Percentiles rank a stretch among this genome's conserved stretches.
Evolutionary conservation across 345 rosid genomes (phyloP).

Genomic region (Reutealis trisperma): DNA sequence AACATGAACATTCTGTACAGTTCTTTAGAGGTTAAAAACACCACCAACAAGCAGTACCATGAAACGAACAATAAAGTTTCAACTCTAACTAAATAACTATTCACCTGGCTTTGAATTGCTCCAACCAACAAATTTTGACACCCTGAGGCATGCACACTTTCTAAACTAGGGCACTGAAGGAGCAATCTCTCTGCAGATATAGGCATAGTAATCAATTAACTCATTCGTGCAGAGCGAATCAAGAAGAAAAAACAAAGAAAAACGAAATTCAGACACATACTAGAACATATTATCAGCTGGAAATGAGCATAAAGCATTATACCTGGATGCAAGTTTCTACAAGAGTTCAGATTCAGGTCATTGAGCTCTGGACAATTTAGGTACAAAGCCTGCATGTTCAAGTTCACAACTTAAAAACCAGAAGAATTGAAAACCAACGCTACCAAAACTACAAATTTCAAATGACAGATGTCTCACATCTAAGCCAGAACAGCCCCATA

Average conservation of each 20-base stretch:
- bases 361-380: conserved; percentile 84
- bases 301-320: conserved; percentile 4
- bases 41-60: neutral
- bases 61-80: neutral
- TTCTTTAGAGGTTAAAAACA: neutral
- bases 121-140: conserved; percentile 62
- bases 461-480: conserved; percentile 59
- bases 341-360: conserved; percentile 82
- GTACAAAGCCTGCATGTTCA: conserved; percentile 72
- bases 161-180: conserved; percentile 85
- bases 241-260: neutral
- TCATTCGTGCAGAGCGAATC: neutral
- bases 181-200: conserved; percentile 56
- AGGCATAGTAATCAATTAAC: conserved; percentile 1
- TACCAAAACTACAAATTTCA: neutral
- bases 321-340: conserved; percentile 81
- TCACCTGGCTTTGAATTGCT: conserved; percentile 81
- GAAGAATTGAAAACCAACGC: conserved; percentile 1
- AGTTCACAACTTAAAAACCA: conserved; percentile 31
- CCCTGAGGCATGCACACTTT: conserved; percentile 78
- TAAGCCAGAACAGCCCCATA: conserved; percentile 98
- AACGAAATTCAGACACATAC: neutral
- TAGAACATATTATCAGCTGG: conserved; percentile 5
- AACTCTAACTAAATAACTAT: conserved; percentile 7
- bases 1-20: neutral